Percentiles rank a stretch among this genome's conserved stretches.
phyloP scores from a whole-genome alignment of 2,329 filamentous ascomycete genomes.

The Botrytis elliptica region DNA sequence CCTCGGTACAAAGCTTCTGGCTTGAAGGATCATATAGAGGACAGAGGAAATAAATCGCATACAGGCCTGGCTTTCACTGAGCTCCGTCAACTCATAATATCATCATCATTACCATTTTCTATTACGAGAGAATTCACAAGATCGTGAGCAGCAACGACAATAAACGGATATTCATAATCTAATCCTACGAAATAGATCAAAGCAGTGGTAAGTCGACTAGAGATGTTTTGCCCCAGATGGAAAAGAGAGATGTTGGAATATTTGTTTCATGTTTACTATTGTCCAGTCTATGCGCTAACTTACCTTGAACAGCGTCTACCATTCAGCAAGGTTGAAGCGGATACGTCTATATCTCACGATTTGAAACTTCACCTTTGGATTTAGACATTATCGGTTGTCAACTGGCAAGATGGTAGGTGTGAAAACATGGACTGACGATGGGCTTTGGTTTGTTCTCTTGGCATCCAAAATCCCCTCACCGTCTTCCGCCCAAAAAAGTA shows the following conservation, averaged over 20 bases:
- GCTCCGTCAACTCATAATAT: background rate
- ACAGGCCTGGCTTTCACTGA: background rate
- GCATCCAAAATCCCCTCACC: background rate
- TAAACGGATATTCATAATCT: background rate
- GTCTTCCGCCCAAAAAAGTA: background rate
- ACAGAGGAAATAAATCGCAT: background rate
- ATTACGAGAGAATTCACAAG: background rate
- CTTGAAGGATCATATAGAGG: background rate
- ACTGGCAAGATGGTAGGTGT: conserved; percentile 4
- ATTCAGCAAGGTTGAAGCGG: background rate
- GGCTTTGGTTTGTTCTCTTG: background rate
- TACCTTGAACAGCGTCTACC: background rate
- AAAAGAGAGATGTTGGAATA: background rate
- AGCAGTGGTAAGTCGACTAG: background rate
- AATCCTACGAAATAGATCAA: background rate
- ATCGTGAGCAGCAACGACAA: background rate
- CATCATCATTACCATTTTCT: background rate
- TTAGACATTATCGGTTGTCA: too few species aligned
- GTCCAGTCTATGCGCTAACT: background rate
- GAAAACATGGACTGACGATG: conserved; percentile 6
- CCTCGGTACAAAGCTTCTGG: background rate
- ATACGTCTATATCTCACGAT: background rate
- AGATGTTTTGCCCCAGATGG: background rate
- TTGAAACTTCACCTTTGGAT: background rate
- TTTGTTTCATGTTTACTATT: background rate